Evolutionary conservation across 371 early-diverging fungal genomes (phyloP), one percentile per base, ranked within the genome.

Genomic region (Mortierella sp.): DNA sequence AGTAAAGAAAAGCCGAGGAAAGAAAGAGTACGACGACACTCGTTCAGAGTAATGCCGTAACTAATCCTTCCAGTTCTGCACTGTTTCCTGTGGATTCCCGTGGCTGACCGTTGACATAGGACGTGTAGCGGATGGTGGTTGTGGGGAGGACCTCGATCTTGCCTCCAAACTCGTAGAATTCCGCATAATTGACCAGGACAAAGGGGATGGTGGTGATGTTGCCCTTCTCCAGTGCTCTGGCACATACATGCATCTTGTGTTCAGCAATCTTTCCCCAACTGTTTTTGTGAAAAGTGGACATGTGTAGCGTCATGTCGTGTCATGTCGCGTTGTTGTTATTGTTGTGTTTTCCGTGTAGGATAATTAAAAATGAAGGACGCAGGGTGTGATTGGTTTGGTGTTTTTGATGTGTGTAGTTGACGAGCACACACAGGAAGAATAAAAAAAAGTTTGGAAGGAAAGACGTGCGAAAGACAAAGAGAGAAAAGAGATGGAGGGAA

Each of bases 201-300:
- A 85, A 81, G 3, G 85, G 85, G 73, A 85, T 85, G 16, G 71
- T 57, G 14, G 85, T 85, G 73, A 85, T 85, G 75, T 79, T 81
- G 76, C 85, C 85, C 9, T 81, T 60, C 72, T 85, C 85, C 34
- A 85, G 45, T 57, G 76, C 82, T n/a, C 72, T 70, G 24, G 85
- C 85, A 54, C 81, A 81, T 26, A 85, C 82, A 31, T 85, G 81
- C 85, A 85, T 85, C 73, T 85, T 85, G 77, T 85, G 85, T 44
- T 85, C 85, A n/a, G 85, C 85, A 77, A 81, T 85, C 60, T 85
- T 85, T 26, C 85, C 85, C 85, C 85, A 85, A 50, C 85, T 85
- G 78, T 42, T 50, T 48, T 24, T 70, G 54, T 38, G 42, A 38
- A 21, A 52, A 10, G n/a, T 38, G 50, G 50, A 50, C 38, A 34